These are phyloP conservation scores for Saccharomycopsis sp. DNA, from an alignment of 805 yeast species.

Conservation along the genomic window DNA sequence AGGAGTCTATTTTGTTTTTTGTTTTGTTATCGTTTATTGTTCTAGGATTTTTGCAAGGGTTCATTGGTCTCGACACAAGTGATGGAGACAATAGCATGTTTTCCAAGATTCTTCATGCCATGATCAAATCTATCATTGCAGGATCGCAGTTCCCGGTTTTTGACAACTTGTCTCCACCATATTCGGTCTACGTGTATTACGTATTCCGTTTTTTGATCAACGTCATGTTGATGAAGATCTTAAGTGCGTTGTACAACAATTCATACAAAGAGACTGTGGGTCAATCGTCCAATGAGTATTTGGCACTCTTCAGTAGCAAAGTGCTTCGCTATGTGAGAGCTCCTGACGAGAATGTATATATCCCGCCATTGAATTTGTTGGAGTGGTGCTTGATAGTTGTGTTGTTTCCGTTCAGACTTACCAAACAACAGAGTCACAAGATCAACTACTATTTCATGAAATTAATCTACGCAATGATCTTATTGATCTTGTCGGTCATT, in stretches of 20 bases:
- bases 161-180: constrained; percentile 73
- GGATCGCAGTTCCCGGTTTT: constrained; percentile 67
- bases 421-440: constrained; percentile 22
- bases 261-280: constrained; percentile 77
- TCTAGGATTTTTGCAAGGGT: constrained; percentile 79
- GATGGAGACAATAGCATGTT: constrained; percentile 80
- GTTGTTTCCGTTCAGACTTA: constrained; percentile 35
- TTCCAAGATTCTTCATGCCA: constrained; percentile 48
- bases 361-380: constrained; percentile 75
- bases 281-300: constrained; percentile 76
- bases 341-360: constrained; percentile 78
- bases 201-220: constrained; percentile 67
- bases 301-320: constrained; percentile 78
- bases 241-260: constrained; percentile 78
- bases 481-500: constrained; percentile 50
- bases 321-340: constrained; percentile 80
- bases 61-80: constrained; percentile 77
- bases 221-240: constrained; percentile 73
- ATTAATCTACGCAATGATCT: constrained; percentile 59
- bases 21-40: constrained; percentile 63
- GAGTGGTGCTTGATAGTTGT: constrained; percentile 40
- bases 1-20: constrained; percentile 75
- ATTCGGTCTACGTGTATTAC: constrained; percentile 71
- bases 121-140: constrained; percentile 67
- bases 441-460: constrained; percentile 56